phyloP scores from a whole-genome alignment of 2,329 filamentous ascomycete species.

The Thelonectria olida region DNA sequence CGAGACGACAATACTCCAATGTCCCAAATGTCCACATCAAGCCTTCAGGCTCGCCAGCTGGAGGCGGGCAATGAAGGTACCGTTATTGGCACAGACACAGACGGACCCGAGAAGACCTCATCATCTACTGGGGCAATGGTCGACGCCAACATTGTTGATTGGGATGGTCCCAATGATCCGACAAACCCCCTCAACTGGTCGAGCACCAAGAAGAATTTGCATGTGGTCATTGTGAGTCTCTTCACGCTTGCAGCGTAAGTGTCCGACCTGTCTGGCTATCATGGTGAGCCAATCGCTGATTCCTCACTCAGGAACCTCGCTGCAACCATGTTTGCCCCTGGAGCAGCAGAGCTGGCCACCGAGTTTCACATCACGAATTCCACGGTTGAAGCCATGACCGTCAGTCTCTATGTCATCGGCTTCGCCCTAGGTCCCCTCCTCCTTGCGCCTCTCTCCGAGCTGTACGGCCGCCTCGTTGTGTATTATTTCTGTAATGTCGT shows the following conservation, averaged over 20 bases:
- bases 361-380: slow-evolving; percentile 29
- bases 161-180: slow-evolving; percentile 64
- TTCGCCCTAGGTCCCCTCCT: slow-evolving; percentile 27
- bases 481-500: neutral
- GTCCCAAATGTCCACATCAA: too few relatives aligned
- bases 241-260: slow-evolving; percentile 48
- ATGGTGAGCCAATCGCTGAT: neutral
- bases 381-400: slow-evolving; percentile 25
- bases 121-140: neutral
- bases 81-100: neutral
- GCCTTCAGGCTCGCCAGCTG: too few relatives aligned
- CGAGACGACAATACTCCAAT: too few relatives aligned
- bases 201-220: slow-evolving; percentile 52
- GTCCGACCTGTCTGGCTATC: neutral
- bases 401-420: slow-evolving; percentile 31
- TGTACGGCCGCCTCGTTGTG: slow-evolving; percentile 4
- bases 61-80: too few relatives aligned
- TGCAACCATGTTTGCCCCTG: slow-evolving; percentile 36
- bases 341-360: slow-evolving; percentile 20
- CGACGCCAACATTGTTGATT: slow-evolving; percentile 62
- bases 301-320: slow-evolving; percentile 25
- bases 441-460: slow-evolving; percentile 11
- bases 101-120: neutral
- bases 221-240: slow-evolving; percentile 56
- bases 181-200: slow-evolving; percentile 74